Conservation (phyloP, 2,329 filamentous ascomycete species). For the Capronia epimyces region DNA sequence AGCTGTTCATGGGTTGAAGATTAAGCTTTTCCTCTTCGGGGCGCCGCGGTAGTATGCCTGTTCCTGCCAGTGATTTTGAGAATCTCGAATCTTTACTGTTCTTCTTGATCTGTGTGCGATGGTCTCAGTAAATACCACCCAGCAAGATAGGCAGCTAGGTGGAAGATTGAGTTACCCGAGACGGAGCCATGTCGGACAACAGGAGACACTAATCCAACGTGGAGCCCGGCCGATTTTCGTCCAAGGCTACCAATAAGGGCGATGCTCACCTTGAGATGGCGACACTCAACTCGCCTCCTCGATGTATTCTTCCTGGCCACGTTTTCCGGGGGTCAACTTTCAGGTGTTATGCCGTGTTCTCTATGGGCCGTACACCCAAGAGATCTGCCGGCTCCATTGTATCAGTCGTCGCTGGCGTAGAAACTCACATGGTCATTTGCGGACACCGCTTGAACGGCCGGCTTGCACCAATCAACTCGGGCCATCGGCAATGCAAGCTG, state of each 20-base stretch:
- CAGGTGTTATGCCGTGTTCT: not conserved
- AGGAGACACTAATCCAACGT: not conserved
- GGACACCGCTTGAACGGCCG: not conserved
- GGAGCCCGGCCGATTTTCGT: conserved; percentile 6
- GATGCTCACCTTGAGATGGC: not conserved
- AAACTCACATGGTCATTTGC: not conserved
- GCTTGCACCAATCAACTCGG: conserved; percentile 18
- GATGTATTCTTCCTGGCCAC: not conserved
- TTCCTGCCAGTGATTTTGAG: not conserved
- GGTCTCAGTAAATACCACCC: no score
- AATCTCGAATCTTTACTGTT: not conserved
- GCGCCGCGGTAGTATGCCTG: not conserved
- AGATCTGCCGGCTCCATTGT: not conserved
- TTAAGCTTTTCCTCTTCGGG: not conserved
- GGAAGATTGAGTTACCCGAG: not conserved
- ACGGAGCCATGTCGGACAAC: conserved; percentile 1
- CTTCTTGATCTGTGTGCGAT: no score
- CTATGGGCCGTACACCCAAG: not conserved
- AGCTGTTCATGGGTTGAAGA: conserved; percentile 12
- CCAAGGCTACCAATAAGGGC: conserved; percentile 8
- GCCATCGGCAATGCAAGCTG: conserved; percentile 16
- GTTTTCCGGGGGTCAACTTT: not conserved
- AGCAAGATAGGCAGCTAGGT: no score
- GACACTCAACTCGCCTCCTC: not conserved
- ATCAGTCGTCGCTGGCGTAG: not conserved